Evolutionary conservation across 441 rosid species (phyloP).

Genomic region (Gossypium trilobum): DNA sequence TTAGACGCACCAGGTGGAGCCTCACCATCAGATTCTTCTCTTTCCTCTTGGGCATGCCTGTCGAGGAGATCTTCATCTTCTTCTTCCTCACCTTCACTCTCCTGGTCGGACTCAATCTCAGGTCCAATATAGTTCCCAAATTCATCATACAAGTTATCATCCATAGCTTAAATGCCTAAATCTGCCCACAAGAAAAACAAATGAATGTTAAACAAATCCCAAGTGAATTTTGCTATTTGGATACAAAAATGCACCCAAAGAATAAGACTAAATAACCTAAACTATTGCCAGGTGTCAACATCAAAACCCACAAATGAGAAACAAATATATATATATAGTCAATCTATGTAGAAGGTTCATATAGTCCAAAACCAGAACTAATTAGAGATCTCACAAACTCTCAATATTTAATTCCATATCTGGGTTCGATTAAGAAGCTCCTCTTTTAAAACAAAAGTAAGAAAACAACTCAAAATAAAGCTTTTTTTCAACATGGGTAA

Average conservation of each 20-base stretch:
- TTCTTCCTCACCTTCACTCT: slow-evolving; percentile 60
- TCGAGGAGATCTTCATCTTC: slow-evolving; percentile 53
- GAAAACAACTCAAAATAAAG: neutral
- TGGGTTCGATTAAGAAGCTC: neutral
- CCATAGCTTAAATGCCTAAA: slow-evolving; percentile 35
- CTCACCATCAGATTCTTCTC: slow-evolving; percentile 51
- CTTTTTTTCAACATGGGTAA: neutral
- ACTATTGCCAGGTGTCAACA: neutral
- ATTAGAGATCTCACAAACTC: neutral
- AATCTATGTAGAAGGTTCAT: neutral
- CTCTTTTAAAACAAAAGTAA: neutral
- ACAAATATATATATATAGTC: neutral
- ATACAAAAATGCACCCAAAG: neutral
- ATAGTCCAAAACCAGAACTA: neutral
- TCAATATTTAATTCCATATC: neutral
- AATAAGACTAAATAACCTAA: neutral
- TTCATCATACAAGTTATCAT: slow-evolving; percentile 88
- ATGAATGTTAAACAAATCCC: neutral
- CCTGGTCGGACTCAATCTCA: slow-evolving; percentile 84
- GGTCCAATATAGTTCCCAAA: slow-evolving; percentile 90
- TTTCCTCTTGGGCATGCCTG: slow-evolving; percentile 37
- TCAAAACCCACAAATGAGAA: neutral
- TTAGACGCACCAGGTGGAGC: slow-evolving; percentile 40
- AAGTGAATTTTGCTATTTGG: neutral
- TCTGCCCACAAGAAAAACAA: slow-evolving; percentile 13